phyloP scores from a whole-genome alignment of 2,329 filamentous ascomycete species.

The Anisogramma anomala region DNA sequence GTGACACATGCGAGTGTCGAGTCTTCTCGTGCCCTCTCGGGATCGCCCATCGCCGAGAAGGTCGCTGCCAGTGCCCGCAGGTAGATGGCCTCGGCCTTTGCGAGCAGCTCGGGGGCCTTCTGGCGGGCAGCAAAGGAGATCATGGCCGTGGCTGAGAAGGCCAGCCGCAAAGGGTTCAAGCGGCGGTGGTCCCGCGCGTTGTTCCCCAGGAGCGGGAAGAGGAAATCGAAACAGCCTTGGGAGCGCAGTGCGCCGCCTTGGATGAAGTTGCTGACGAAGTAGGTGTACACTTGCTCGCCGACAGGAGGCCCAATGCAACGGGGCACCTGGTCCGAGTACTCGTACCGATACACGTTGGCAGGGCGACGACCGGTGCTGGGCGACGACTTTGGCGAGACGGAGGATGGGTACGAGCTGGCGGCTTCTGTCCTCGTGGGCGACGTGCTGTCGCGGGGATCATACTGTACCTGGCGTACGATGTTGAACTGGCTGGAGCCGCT shows the following conservation, averaged over 20 bases:
- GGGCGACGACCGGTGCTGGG: background rate
- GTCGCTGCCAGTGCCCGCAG: constrained; percentile 11
- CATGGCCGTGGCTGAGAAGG: constrained; percentile 13
- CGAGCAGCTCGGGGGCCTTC: constrained; percentile 9
- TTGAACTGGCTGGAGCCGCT: constrained; percentile 2
- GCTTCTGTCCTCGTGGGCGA: background rate
- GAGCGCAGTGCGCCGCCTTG: constrained; percentile 9
- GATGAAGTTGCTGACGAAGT: constrained; percentile 13
- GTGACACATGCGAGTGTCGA: constrained; percentile 14
- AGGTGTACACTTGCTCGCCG: constrained; percentile 13
- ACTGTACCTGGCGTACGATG: constrained; percentile 3
- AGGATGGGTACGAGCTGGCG: constrained; percentile 8
- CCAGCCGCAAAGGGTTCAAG: constrained; percentile 10
- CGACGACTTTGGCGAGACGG: constrained; percentile 4
- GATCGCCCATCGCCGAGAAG: constrained; percentile 11
- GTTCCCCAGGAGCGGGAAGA: constrained; percentile 12
- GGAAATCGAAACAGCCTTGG: constrained; percentile 14
- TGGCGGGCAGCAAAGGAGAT: constrained; percentile 13
- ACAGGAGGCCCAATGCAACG: constrained; percentile 10
- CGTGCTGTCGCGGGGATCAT: background rate
- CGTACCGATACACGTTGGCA: constrained; percentile 1
- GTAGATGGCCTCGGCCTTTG: constrained; percentile 11
- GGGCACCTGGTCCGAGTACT: constrained; percentile 4
- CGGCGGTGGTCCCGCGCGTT: constrained; percentile 1
- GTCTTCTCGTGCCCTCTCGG: constrained; percentile 9